Conservation (phyloP, 2,329 filamentous ascomycete genomes). For the Hymenoscyphus fructigenus region DNA sequence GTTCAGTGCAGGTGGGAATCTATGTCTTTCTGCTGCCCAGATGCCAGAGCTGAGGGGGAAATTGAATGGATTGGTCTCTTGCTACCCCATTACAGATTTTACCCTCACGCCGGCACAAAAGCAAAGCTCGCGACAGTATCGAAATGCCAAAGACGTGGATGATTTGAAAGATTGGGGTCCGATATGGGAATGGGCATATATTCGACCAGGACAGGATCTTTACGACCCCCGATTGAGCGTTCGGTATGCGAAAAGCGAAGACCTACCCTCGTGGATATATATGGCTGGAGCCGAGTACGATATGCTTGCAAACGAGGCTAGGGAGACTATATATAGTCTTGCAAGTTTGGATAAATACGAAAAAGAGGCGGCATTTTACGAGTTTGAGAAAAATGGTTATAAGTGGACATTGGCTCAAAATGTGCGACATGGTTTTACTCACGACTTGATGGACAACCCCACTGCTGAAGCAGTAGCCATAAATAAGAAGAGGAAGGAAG, state of each 20-base stretch:
- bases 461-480: constrained; percentile 16
- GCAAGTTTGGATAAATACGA: constrained; percentile 15
- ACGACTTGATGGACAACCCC: constrained; percentile 20
- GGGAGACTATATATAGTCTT: constrained; percentile 20
- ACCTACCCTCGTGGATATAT: constrained; percentile 23
- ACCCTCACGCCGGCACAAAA: constrained; percentile 36
- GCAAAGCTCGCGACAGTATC: constrained; percentile 38
- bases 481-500: constrained; percentile 14
- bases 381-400: constrained; percentile 23
- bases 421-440: constrained; percentile 26
- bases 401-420: constrained; percentile 23
- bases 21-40: constrained; percentile 43
- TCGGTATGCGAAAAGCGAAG: constrained; percentile 19
- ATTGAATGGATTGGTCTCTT: constrained; percentile 41
- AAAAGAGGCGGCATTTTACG: constrained; percentile 13
- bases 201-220: constrained; percentile 21
- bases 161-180: constrained; percentile 46
- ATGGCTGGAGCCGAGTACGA: constrained; percentile 27
- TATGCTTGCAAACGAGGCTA: constrained; percentile 27
- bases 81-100: constrained; percentile 48
- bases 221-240: constrained; percentile 24
- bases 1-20: constrained; percentile 52
- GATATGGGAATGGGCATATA: constrained; percentile 35
- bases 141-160: constrained; percentile 35
- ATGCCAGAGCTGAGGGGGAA: constrained; percentile 36